Evolutionary conservation across 441 rosid species (phyloP), one percentile per base, ranked within the genome.

Genomic region (Populus hybrid): DNA sequence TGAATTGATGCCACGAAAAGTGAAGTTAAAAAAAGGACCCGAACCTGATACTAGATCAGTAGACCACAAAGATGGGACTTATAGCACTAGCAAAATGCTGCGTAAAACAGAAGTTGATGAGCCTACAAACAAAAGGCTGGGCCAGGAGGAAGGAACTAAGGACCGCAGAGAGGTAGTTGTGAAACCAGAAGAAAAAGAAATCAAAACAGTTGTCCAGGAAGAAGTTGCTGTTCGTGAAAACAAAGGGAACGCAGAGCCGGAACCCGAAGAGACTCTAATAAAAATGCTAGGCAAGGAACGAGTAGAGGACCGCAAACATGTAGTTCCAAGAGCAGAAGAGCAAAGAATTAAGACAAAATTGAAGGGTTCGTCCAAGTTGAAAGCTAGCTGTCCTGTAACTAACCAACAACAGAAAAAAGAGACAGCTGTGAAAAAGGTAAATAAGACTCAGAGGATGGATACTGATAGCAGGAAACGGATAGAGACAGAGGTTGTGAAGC

Each of bases 121-220:
- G 65, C 78, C 63, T 76, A 45, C 75, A 40, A 63, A 75, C 7
- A 73, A 75, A 78, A 85, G 81, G 76, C 76, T 74, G 78, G 81
- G 76, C 68, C 86, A 76, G 83, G 85, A 84, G 67, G 87, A 78
- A 74, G 82, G 78, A 80, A 83, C 81, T 71, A 80, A 78, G 74
- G 75, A 71, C 69, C 76, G 59, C 12, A 84, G 64, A 36, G 80
- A 81, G 77, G 72, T 69, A 71, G 78, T 33, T 72, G 61, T 24
- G 21, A 84, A 63, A 76, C 77, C 72, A 31, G 88, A 82, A 77
- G 86, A 86, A 76, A 86, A 76, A 69, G 87, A 82, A 78, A 80
- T 76, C 24, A 82, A 81, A 83, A 79, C 77, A 70, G 73, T 78
- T 45, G 82, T 79, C 69, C 78, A 80, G 67, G 83, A 78, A 59